Evolutionary conservation across 495 filamentous ascomycete species (phyloP).

Genomic region (Penicillium parvum): DNA sequence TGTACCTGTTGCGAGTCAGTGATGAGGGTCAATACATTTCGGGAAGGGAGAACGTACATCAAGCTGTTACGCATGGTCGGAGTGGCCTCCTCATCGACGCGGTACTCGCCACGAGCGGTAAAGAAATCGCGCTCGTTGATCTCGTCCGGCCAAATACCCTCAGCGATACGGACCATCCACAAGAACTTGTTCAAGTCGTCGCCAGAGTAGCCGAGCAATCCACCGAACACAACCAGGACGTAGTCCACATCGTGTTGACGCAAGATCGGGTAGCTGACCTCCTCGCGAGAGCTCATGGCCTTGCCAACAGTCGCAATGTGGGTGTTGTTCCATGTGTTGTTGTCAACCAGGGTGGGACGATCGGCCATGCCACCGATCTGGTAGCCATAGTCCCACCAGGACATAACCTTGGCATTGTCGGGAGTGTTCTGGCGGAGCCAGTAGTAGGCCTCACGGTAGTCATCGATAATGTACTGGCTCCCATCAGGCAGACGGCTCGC

Average conservation of each 20-base stretch:
- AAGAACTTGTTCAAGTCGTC: constrained; percentile 99
- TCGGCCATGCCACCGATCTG: constrained; percentile 99
- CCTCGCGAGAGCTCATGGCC: constrained; percentile 96
- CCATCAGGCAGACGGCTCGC: constrained; percentile 91
- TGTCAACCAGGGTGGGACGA: constrained; percentile 94
- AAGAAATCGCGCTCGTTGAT: constrained; percentile 97
- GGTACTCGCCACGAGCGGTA: constrained; percentile 91
- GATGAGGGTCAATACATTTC: constrained; percentile 4
- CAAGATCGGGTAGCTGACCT: constrained; percentile 98
- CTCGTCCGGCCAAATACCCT: constrained; percentile 99
- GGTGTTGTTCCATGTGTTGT: constrained; percentile 99
- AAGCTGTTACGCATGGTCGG: constrained; percentile 98
- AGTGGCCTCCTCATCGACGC: constrained; percentile 90
- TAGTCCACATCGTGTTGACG: constrained; percentile 98
- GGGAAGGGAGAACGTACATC: constrained; percentile 62
- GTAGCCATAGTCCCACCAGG: constrained; percentile 99
- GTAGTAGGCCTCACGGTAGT: constrained; percentile 99
- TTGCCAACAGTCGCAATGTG: constrained; percentile 99
- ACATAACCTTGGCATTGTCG: constrained; percentile 97
- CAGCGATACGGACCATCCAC: constrained; percentile 99
- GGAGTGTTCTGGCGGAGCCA: constrained; percentile 98
- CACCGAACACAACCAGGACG: constrained; percentile 94
- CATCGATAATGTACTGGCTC: constrained; percentile 97
- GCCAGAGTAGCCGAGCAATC: constrained; percentile 94
- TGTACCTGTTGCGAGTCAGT: constrained; percentile 71